A percentile compares a stretch with the other conserved stretches of the same genome.
phyloP scores from a whole-genome alignment of 2,329 filamentous ascomycete species.

The Aspergillus sp. region DNA sequence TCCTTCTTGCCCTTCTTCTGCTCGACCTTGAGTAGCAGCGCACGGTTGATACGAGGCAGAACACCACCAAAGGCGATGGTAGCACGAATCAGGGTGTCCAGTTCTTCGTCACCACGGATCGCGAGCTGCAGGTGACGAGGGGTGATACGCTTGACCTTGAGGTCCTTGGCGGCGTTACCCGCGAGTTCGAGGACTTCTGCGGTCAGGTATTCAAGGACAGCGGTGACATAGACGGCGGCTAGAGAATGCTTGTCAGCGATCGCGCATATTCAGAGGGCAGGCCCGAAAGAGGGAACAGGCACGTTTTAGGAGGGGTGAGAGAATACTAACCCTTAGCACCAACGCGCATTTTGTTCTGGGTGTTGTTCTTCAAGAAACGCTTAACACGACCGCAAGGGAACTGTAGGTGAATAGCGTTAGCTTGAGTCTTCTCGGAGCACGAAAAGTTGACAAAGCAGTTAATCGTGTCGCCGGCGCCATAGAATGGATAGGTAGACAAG shows the following conservation, averaged over 20 bases:
- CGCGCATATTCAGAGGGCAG: neutral
- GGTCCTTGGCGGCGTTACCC: constrained; percentile 97
- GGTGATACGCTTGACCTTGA: constrained; percentile 99
- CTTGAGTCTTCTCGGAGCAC: constrained; percentile 8
- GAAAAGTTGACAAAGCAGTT: neutral
- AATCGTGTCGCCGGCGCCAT: neutral
- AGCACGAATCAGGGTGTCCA: constrained; percentile 93
- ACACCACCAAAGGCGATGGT: constrained; percentile 99
- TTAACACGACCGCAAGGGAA: constrained; percentile 99
- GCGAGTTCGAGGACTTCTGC: constrained; percentile 97
- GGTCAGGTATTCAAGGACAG: constrained; percentile 95
- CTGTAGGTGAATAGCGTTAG: constrained; percentile 44
- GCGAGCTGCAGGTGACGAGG: constrained; percentile 95
- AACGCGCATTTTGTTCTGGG: constrained; percentile 99
- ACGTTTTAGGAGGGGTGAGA: neutral
- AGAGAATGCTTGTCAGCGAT: neutral
- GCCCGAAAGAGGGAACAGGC: neutral
- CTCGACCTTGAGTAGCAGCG: constrained; percentile 89
- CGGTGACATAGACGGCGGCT: constrained; percentile 94
- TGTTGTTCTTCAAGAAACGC: constrained; percentile 99
- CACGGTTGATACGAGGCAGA: constrained; percentile 96
- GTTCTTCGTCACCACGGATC: constrained; percentile 95
- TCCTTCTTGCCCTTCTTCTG: constrained; percentile 77
- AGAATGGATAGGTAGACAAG: neutral
- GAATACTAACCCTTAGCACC: constrained; percentile 66